Percentiles rank a stretch among this genome's conserved stretches.
These are phyloP conservation scores for Helminthosporium solani DNA, from an alignment of 2,329 filamentous ascomycete genomes.

Conservation along the genomic window DNA sequence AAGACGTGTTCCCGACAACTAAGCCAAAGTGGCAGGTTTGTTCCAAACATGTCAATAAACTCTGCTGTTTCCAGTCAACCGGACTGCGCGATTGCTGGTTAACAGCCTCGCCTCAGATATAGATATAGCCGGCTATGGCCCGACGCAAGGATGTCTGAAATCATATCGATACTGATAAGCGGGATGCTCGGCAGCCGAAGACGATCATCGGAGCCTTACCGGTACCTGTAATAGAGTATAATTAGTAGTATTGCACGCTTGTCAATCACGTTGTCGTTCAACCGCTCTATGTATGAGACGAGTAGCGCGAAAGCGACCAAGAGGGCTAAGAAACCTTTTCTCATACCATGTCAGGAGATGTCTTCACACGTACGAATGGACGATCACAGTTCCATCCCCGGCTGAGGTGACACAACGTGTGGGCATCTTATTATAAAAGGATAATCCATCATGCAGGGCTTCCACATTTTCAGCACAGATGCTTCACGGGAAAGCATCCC, in stretches of 20 bases:
- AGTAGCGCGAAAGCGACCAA: background rate
- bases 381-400: background rate
- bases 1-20: no score
- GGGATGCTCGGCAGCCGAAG: background rate
- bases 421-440: conserved; percentile 3
- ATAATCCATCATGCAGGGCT: conserved; percentile 8
- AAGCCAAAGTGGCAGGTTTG: background rate
- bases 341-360: background rate
- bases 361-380: background rate
- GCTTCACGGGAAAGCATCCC: background rate
- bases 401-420: background rate
- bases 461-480: conserved; percentile 1
- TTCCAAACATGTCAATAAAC: background rate
- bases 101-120: background rate
- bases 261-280: no score
- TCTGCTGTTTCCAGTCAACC: background rate
- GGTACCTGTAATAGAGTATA: no score
- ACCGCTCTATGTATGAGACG: background rate
- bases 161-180: background rate
- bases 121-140: background rate
- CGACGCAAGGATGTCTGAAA: background rate
- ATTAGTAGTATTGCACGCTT: no score
- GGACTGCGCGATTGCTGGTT: background rate
- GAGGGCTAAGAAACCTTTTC: background rate
- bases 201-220: background rate